Base-by-base conservation (phyloP, 345 rosid species). In the Sapria himalayana region DNA sequence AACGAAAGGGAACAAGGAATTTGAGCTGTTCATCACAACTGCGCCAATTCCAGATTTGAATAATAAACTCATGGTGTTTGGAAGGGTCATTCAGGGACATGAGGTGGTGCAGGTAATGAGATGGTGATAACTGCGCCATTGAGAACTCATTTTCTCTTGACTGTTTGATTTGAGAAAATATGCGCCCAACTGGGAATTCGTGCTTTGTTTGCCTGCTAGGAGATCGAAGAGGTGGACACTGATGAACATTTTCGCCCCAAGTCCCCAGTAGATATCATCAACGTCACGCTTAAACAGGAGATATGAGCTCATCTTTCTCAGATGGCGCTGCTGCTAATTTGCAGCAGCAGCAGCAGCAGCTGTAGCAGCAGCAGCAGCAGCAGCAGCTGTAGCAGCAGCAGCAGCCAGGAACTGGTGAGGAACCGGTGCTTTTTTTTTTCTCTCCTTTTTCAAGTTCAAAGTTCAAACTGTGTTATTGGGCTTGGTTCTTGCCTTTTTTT, bases 211-310 rank as follows among this genome's bases (percentile, higher is more conserved):
- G 22, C 13, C 35, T 33, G 15, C 25, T 70, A 81, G 97, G 97
- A 85, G 73, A 85, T 81, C 11, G 97, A 85, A 51, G 97, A 85
- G 71, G 81, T 81, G 44, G 85, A 81, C 62, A 85, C 97, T 11
- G 97, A 85, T 57, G 94, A 78, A 55, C 85, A 67, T 49, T 81
- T 64, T 51, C 74, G 61, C 54, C 94, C 92, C 29, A 86, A 76
- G 64, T 73, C 89, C 35, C 49, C 63, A 3, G 53, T 78, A 33
- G 68, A 57, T 58, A 86, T 86, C 63, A 46, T 27, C 54, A 35
- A 46, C 4, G 65, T 70, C 56, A 53, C 61, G 41, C 62, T 81
- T 46, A 73, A 76, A 55, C 74, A 49, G 19, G 72, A 76, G 38
- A 37, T 62, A 24, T 82, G 64, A 68, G 17, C 19, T 5, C 21